A percentile compares a stretch with the other conserved stretches of the same genome.
Evolutionary conservation across 805 yeast species (phyloP).

Genomic region (Blastobotrys attinorum): DNA sequence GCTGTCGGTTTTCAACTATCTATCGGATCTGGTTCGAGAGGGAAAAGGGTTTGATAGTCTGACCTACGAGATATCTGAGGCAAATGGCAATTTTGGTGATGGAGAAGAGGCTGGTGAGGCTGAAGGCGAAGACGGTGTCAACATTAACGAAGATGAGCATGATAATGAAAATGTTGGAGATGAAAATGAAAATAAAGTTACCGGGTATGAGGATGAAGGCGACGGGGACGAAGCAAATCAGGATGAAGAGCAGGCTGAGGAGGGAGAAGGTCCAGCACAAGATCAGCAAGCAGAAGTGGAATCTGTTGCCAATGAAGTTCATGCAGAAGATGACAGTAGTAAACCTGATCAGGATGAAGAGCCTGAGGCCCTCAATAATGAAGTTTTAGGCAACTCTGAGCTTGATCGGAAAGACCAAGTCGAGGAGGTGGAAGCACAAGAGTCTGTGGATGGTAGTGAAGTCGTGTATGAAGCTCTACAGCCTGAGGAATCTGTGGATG

Average conservation of each 20-base stretch:
- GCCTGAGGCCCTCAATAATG: neutral
- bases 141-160: neutral
- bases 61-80: neutral
- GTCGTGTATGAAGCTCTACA: neutral
- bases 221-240: neutral
- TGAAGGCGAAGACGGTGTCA: neutral
- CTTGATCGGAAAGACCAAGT: no score
- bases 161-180: neutral
- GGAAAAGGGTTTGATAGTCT: slow-evolving; percentile 12
- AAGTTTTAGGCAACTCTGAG: no score
- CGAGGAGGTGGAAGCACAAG: no score
- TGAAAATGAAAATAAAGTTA: neutral
- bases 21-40: slow-evolving; percentile 10
- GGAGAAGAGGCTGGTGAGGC: slow-evolving; percentile 12
- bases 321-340: neutral
- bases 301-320: neutral
- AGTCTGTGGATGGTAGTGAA: no score
- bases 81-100: slow-evolving; percentile 1
- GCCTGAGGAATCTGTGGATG: neutral
- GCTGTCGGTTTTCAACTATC: slow-evolving; percentile 15
- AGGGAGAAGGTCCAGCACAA: neutral
- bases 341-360: neutral
- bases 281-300: neutral
- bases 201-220: neutral
- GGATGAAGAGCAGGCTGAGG: neutral